Percentiles rank a stretch among this genome's conserved stretches.
phyloP scores from a whole-genome alignment of 192 early-diverging fungal species.

The Backusella macrospora region DNA sequence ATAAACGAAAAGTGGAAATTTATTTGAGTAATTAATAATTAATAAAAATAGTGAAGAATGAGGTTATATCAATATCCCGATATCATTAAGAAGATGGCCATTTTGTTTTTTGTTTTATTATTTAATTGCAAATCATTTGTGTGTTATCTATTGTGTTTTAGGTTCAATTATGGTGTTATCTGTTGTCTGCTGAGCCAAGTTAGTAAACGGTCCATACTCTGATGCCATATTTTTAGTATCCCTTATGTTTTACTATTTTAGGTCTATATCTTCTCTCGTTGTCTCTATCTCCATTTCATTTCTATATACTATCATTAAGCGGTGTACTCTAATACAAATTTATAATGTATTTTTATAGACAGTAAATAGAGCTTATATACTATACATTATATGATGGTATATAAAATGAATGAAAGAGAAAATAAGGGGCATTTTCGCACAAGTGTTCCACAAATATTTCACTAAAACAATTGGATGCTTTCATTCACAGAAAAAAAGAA shows the following conservation, averaged over 20 bases:
- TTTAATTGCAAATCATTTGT: not conserved
- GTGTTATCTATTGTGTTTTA: conserved; percentile 11
- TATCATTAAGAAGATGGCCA: conserved; percentile 1
- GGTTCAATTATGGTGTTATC: conserved; percentile 5
- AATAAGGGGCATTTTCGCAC: not conserved
- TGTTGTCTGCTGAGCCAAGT: conserved; percentile 1
- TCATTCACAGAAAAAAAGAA: conserved; percentile 3
- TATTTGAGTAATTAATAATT: conserved; percentile 4
- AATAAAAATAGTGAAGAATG: not conserved
- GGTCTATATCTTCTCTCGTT: not conserved
- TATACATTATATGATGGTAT: no score
- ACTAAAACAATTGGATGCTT: conserved; percentile 11
- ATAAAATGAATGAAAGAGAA: not conserved
- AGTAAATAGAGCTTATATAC: not conserved
- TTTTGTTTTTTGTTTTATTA: not conserved
- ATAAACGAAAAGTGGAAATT: conserved; percentile 4
- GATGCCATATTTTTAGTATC: not conserved
- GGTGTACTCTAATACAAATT: no score
- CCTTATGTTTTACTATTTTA: not conserved
- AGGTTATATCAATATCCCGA: conserved; percentile 4
- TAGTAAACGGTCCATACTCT: not conserved
- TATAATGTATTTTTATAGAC: no score
- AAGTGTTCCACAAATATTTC: conserved; percentile 3
- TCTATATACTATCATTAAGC: not conserved
- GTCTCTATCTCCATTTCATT: not conserved